Base-by-base conservation (phyloP, 2,329 filamentous ascomycete species). In the Fusarium anthophilum region DNA sequence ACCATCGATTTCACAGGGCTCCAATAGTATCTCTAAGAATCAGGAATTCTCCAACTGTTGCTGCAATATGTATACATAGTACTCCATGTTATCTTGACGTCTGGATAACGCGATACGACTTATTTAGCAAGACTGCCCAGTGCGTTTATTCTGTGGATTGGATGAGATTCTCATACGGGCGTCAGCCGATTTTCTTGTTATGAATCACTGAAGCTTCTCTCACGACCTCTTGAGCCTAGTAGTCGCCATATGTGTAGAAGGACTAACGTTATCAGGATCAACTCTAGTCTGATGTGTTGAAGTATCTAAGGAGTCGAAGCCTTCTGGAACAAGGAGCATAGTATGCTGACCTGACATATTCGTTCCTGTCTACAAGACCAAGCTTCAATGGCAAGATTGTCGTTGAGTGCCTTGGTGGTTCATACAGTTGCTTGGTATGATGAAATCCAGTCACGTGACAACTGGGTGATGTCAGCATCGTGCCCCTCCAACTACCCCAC, bases 401-500 rank as follows among this genome's bases (percentile, higher is more conserved):
- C 11, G 30, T 26, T 22, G 20, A 22, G 20, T 41, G 7, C 35
- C 10, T 28, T 8, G n/a, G 30, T 35, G 48, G n/a, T 35, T 18
- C 10, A 24, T 14, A 35, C 17, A 35, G 30, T 37, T n/a, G n/a
- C 24, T 37, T 37, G 18, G 11, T 39, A 22, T 22, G 32, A 39
- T 22, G 20, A n/a, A 55, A 30, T 14, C 2, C 12, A 17, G 56
- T 74, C 72, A 74, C 72, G 71, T 74, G 71, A 18, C 4, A 32
- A 8, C 10, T 15, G 15, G 55, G 66, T 73, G 70, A 73, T 73
- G 70, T 74, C 70, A 74, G 70, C 66, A 68, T 28, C 28, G 28
- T 74, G 47, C 70, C 71, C 70, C 71, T 74, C 70, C 70, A 73
- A n/a, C 37, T 68, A 60, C 71, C 69, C 71, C 71, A 63, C 60